Base-by-base conservation (phyloP, 495 filamentous ascomycete species). In the Alectoria sarmentosa region DNA sequence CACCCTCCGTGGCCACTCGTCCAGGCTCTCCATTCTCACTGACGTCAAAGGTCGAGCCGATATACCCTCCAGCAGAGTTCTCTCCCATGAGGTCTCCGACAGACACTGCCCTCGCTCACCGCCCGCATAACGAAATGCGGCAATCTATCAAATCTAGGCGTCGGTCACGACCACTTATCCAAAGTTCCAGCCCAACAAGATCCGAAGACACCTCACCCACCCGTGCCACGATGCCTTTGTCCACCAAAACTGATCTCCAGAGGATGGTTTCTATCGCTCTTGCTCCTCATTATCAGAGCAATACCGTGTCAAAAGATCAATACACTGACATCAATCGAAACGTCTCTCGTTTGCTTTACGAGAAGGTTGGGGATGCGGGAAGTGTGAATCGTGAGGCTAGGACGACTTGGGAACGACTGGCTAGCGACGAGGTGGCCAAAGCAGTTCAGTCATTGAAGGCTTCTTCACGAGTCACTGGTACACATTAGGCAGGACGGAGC, bases 251-350 rank as follows among this genome's bases (percentile, higher is more conserved):
- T 58, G 89, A 84, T 64, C 86, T 96, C 56, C 91, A 88, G 71
- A 85, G 83, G 63, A 88, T 96, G 76, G 92, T 96, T 58, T 85
- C 87, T 36, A 76, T 80, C 28, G 89, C 87, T 0, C 79, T 96
- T 28, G 88, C 88, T 61, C 90, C 92, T 28, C 83, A 89, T 67
- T 95, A 88, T 66, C 83, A 84, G 17, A 78, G 78, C 37, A 85
- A 85, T 62, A 77, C 84, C 54, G 77, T 96, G 14, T 86, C 85
- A 39, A 86, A 90, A 69, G 87, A 95, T 48, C 88, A 96, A 73
- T 97, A 90, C 76, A 92, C 87, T 8, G 83, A 86, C 55, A 92
- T 96, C 76, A 96, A 96, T 72, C 85, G 90, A 55, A 86, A 84
- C 42, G 84, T 96, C 34, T 94, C 89, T 19, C 84, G 89, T 23